Conservation (phyloP, 192 early-diverging fungal genomes). For the Coemansia umbellata region DNA sequence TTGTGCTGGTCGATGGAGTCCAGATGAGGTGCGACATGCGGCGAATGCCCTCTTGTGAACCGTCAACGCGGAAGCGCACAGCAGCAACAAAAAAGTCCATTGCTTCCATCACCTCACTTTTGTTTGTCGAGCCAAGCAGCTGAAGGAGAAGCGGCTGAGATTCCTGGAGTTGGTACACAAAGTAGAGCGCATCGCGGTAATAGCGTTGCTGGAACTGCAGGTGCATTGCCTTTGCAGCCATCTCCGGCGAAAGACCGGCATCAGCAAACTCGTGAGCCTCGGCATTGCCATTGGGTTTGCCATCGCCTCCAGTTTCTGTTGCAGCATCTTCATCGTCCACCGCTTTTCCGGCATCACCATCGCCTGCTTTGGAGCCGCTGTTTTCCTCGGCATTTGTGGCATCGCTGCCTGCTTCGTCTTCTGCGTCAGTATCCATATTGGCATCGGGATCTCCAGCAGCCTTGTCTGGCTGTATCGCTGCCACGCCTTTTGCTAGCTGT, state of each 20-base stretch:
- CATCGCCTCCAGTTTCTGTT: slow-evolving; percentile 25
- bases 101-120: slow-evolving; percentile 90
- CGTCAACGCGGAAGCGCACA: slow-evolving; percentile 80
- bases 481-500: slow-evolving; percentile 44
- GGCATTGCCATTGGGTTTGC: slow-evolving; percentile 16
- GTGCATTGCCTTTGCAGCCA: slow-evolving; percentile 52
- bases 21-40: slow-evolving; percentile 97
- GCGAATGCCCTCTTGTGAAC: slow-evolving; percentile 77
- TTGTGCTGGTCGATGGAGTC: slow-evolving; percentile 59
- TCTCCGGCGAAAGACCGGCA: slow-evolving; percentile 45
- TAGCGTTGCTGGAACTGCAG: slow-evolving; percentile 65
- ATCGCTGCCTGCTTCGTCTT: slow-evolving; percentile 4
- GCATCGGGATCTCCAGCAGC: slow-evolving; percentile 26
- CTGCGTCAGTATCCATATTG: slow-evolving; percentile 21
- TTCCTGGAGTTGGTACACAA: slow-evolving; percentile 76
- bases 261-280: slow-evolving; percentile 27
- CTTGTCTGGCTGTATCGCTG: slow-evolving; percentile 20
- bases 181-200: slow-evolving; percentile 84
- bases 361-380: neutral
- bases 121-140: slow-evolving; percentile 83
- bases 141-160: slow-evolving; percentile 74
- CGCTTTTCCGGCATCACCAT: slow-evolving; percentile 6
- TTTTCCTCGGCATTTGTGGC: slow-evolving; percentile 27
- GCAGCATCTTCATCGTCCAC: slow-evolving; percentile 14
- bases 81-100: slow-evolving; percentile 94